Percentiles rank a stretch among this genome's conserved stretches.
Evolutionary conservation across 139 green algal genomes (phyloP).

Genomic region (Picochlorum costavermella): DNA sequence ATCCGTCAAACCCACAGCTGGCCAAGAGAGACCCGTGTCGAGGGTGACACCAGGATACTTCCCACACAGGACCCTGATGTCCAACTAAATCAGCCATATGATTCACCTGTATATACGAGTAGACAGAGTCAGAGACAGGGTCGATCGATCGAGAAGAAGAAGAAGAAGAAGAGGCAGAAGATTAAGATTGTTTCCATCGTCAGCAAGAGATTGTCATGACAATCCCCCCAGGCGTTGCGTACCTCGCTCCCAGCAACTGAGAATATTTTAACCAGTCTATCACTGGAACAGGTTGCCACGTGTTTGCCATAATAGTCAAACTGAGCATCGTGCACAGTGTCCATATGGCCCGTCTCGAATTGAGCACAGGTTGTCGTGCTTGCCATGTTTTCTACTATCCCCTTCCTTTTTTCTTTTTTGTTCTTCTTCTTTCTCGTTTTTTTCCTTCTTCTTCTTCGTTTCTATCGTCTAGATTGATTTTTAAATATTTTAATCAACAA

Average conservation of each 20-base stretch:
- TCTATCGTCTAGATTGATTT: no score
- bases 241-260: slow-evolving; percentile 36
- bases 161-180: no score
- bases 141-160: no score
- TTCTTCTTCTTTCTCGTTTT: neutral
- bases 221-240: neutral
- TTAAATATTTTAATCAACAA: no score
- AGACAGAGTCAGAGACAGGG: no score
- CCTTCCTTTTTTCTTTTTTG: neutral
- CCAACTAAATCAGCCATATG: slow-evolving; percentile 70
- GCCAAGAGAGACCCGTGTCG: slow-evolving; percentile 90
- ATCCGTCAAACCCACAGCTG: slow-evolving; percentile 84
- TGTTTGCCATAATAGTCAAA: slow-evolving; percentile 96
- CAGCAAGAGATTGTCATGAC: no score
- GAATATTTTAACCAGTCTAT: slow-evolving; percentile 76
- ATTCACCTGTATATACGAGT: slow-evolving; percentile 11
- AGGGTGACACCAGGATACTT: slow-evolving; percentile 86
- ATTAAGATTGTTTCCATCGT: no score
- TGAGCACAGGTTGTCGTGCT: slow-evolving; percentile 13
- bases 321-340: slow-evolving; percentile 55
- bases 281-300: slow-evolving; percentile 85
- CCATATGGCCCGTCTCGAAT: slow-evolving; percentile 78
- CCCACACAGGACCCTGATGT: slow-evolving; percentile 88
- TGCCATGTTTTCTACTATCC: neutral
- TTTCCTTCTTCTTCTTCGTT: no score